These are phyloP conservation scores for Phalaenopsis hybrid DNA, from an alignment of 116 monocot genomes.

Conservation along the genomic window DNA sequence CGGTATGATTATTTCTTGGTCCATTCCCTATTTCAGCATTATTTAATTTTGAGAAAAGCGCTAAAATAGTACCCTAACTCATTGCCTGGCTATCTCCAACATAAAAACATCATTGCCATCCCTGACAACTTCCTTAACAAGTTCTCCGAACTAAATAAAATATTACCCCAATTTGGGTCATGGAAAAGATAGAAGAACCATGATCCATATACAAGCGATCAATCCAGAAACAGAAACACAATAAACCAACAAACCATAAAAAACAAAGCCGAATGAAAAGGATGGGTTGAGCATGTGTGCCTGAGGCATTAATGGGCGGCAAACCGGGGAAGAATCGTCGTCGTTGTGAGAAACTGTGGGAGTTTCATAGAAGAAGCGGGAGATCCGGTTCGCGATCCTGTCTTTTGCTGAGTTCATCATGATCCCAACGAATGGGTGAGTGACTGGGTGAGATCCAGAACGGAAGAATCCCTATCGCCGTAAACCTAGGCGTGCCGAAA, in stretches of 20 bases:
- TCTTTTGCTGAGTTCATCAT: slow-evolving; percentile 50
- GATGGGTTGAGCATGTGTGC: not conserved
- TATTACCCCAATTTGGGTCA: too few species aligned
- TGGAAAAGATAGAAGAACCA: too few species aligned
- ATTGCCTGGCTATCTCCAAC: too few species aligned
- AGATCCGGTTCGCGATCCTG: slow-evolving; percentile 56
- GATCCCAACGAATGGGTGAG: too few species aligned
- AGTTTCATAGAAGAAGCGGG: slow-evolving; percentile 59
- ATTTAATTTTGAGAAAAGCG: too few species aligned
- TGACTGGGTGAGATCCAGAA: not conserved
- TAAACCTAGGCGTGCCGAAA: not conserved
- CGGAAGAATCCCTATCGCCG: not conserved
- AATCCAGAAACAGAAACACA: not conserved
- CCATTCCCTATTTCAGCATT: too few species aligned
- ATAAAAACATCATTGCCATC: too few species aligned
- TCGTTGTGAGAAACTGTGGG: slow-evolving; percentile 23
- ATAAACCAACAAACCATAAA: not conserved
- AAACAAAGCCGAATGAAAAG: not conserved
- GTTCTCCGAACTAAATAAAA: too few species aligned
- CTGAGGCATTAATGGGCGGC: slow-evolving; percentile 15
- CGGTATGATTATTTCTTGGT: too few species aligned
- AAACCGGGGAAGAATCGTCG: not conserved
- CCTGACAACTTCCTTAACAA: too few species aligned
- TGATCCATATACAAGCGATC: too few species aligned
- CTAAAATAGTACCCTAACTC: too few species aligned